Evolutionary conservation across 2,329 filamentous ascomycete species (phyloP).

Genomic region (Fusarium transvaalense): DNA sequence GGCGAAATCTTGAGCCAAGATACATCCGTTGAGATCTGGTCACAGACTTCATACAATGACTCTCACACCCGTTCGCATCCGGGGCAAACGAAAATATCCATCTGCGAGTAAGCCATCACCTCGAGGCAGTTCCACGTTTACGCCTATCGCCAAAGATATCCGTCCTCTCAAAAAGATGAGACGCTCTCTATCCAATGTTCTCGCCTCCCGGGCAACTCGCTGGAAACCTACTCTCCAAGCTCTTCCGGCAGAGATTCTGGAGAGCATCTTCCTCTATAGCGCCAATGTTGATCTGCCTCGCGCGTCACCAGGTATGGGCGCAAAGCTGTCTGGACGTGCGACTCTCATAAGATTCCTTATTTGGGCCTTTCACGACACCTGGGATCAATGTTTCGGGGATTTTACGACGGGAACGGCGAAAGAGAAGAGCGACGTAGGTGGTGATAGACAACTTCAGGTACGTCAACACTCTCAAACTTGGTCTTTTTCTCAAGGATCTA

Average conservation of each 20-base stretch:
- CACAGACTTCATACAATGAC: conserved; percentile 53
- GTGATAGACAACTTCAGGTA: conserved; percentile 61
- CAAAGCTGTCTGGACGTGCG: conserved; percentile 58
- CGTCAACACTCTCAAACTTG: conserved; percentile 26
- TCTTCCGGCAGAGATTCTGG: conserved; percentile 66
- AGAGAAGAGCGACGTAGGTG: conserved; percentile 41
- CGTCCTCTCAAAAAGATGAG: conserved; percentile 46
- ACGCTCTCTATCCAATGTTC: conserved; percentile 49
- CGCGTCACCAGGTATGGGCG: conserved; percentile 59
- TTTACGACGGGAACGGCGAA: conserved; percentile 14
- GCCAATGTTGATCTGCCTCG: conserved; percentile 62
- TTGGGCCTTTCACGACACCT: conserved; percentile 54
- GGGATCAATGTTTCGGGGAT: conserved; percentile 56
- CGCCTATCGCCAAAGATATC: conserved; percentile 2
- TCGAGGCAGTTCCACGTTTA: not conserved
- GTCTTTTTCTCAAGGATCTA: conserved; percentile 4
- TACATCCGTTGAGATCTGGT: not conserved
- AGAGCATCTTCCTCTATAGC: conserved; percentile 65
- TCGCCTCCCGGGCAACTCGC: conserved; percentile 47
- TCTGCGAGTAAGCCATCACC: conserved; percentile 28
- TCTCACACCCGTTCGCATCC: conserved; percentile 63
- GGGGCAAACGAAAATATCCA: conserved; percentile 63
- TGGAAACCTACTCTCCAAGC: conserved; percentile 49
- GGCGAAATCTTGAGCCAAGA: not conserved
- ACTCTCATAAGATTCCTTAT: conserved; percentile 56